Evolutionary conservation across 768 basidiomycete genomes (phyloP).

Genomic region (Trametes meyenii): DNA sequence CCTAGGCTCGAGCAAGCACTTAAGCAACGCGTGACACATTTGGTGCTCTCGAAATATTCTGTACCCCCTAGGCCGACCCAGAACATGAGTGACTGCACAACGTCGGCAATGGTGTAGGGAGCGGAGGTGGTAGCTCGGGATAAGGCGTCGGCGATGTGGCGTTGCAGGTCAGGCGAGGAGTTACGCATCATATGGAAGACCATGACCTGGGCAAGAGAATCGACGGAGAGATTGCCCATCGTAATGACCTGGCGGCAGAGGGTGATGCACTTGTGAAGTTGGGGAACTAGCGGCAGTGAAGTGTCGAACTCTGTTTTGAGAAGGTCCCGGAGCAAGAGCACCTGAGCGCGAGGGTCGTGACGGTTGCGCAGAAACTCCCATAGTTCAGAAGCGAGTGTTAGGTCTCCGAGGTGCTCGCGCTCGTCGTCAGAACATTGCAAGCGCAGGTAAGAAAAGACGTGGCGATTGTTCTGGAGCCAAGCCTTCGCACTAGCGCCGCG

Average conservation of each 20-base stretch:
- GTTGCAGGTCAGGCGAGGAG: not conserved
- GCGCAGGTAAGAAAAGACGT: not conserved
- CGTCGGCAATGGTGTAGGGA: not conserved
- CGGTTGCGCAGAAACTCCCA: not conserved
- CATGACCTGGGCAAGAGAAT: slow-evolving; percentile 4
- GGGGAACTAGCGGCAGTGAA: not conserved
- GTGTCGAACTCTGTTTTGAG: not conserved
- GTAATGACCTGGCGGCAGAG: not conserved
- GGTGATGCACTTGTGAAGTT: not conserved
- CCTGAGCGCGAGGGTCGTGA: slow-evolving; percentile 3
- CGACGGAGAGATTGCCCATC: not conserved
- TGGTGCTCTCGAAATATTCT: no score
- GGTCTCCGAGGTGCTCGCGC: not conserved
- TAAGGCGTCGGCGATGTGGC: not conserved
- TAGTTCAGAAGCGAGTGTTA: not conserved
- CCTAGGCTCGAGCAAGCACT: no score
- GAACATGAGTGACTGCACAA: no score
- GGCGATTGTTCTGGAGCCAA: not conserved
- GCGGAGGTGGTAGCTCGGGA: not conserved
- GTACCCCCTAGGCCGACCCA: no score
- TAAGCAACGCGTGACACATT: no score
- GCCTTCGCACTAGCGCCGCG: not conserved
- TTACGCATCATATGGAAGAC: not conserved
- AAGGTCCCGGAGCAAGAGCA: slow-evolving; percentile 1
- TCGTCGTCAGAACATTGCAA: not conserved